phyloP scores from a whole-genome alignment of 768 basidiomycete genomes.

The Mrakia frigida region DNA sequence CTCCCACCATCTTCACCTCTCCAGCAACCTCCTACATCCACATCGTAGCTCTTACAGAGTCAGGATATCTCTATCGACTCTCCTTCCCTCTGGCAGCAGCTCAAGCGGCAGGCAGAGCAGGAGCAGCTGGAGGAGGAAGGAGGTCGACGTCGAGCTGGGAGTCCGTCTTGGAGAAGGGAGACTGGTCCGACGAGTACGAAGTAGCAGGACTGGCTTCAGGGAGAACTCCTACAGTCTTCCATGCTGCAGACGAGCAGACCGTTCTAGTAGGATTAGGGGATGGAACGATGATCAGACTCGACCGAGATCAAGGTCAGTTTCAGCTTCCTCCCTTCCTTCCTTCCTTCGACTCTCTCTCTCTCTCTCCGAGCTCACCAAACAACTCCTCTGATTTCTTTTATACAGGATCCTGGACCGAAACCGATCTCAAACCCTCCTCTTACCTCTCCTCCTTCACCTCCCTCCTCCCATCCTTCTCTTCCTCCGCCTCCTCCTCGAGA shows the following conservation, averaged over 20 bases:
- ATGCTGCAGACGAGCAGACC: conserved; percentile 34
- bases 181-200: conserved; percentile 62
- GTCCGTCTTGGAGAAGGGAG: conserved; percentile 38
- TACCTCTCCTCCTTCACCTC: conserved; percentile 33
- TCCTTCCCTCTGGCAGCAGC: conserved; percentile 51
- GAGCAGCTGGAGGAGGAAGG: background rate
- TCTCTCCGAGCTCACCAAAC: conserved; percentile 7
- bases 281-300: conserved; percentile 34
- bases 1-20: conserved; percentile 60
- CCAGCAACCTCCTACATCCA: conserved; percentile 49
- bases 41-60: conserved; percentile 61
- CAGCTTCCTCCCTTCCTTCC: conserved; percentile 20
- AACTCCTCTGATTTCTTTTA: conserved; percentile 14
- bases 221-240: conserved; percentile 43
- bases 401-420: conserved; percentile 26
- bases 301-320: conserved; percentile 27
- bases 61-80: conserved; percentile 68
- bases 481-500: conserved; percentile 57
- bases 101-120: background rate
- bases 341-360: conserved; percentile 21
- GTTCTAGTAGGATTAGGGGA: conserved; percentile 36
- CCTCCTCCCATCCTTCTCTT: conserved; percentile 38
- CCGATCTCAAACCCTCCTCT: conserved; percentile 24
- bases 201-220: conserved; percentile 54
- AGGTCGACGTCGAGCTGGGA: conserved; percentile 10